A percentile compares a stretch with the other conserved stretches of the same genome.
Conservation (phyloP, 225 moss, liverwort and hornwort species). For the Neckera pumila region DNA sequence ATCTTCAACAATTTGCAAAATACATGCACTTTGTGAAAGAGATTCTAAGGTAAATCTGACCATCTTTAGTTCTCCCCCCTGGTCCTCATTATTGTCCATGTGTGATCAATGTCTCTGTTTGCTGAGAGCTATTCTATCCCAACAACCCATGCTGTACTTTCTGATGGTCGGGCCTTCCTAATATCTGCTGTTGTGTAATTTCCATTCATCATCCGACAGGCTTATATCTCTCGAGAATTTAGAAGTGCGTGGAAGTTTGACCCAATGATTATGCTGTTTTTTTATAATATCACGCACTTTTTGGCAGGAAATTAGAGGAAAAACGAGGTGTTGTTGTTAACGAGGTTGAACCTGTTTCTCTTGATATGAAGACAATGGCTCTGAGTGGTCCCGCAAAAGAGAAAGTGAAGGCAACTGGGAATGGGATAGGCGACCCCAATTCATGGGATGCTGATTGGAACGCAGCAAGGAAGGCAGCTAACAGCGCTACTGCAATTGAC, state of each 20-base stretch:
- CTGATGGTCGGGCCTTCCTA: neutral
- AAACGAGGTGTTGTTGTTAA: slow-evolving; percentile 84
- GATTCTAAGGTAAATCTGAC: slow-evolving; percentile 54
- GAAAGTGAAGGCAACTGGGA: slow-evolving; percentile 46
- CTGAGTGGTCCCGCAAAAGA: slow-evolving; percentile 53
- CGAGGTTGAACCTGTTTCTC: slow-evolving; percentile 84
- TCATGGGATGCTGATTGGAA: slow-evolving; percentile 94
- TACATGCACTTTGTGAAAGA: slow-evolving; percentile 98
- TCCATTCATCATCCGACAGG: neutral
- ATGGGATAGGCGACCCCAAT: slow-evolving; percentile 31
- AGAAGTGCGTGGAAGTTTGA: neutral
- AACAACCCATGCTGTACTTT: neutral
- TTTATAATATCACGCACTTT: neutral
- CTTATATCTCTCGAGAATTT: neutral
- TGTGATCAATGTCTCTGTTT: neutral
- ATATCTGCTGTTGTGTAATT: neutral
- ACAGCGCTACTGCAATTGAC: neutral
- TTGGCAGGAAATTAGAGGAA: slow-evolving; percentile 86
- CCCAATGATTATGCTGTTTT: neutral
- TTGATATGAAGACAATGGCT: slow-evolving; percentile 85
- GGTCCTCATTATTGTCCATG: neutral
- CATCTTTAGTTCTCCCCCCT: neutral
- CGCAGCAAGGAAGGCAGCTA: slow-evolving; percentile 32
- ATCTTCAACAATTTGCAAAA: slow-evolving; percentile 91
- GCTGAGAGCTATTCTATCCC: neutral